Evolutionary conservation across 2,329 filamentous ascomycete species (phyloP), one percentile per base, ranked within the genome.

Genomic region (Aspergillus costaricaensis): DNA sequence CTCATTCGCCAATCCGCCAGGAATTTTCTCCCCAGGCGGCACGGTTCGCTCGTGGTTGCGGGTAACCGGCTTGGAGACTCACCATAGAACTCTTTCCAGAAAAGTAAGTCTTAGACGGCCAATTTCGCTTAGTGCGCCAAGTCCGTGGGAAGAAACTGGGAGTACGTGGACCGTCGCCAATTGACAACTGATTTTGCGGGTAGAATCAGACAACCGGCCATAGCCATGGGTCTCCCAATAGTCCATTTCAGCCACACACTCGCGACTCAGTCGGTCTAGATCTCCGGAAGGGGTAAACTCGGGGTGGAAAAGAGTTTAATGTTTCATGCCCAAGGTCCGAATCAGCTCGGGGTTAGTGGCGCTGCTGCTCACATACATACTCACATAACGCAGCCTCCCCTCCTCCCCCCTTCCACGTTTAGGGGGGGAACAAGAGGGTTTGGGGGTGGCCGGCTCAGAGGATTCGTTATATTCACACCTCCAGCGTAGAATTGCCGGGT

Each of bases 41-140:
- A 59, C 58, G 55, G 60, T 64, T 64, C 62, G 62, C 59, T 62
- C 48, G 27, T 41, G 47, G 47, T 50, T 48, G 27, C 21, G 54
- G 43, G 17, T 36, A 25, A 32, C 23, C 23, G n/a, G 44, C n/a
- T 36, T 19, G 39, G 41, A 21, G n/a, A 14, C 19, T 36, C 30
- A 14, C 44, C 32, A 36, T 49, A 47, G 48, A 48, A 49, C 30
- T 36, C 27, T 49, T 36, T 55, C 25, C 47, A 41, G 55, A 55
- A 49, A 56, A 30, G 25, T 19, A 30, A 27, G 48, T 15, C n/a
- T 15, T 48, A 14, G 47, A 38, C 15, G 54, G 38, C 32, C 27
- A 23, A 60, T 59, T 32, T 38, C 36, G 23, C 43, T 27, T 32
- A 55, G 21, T 32, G 15, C 23, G 56, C 56, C 56, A 53, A 58